Evolutionary conservation across 1,284 basidiomycete species (phyloP).

Genomic region (Phellopilus nigrolimitatus): DNA sequence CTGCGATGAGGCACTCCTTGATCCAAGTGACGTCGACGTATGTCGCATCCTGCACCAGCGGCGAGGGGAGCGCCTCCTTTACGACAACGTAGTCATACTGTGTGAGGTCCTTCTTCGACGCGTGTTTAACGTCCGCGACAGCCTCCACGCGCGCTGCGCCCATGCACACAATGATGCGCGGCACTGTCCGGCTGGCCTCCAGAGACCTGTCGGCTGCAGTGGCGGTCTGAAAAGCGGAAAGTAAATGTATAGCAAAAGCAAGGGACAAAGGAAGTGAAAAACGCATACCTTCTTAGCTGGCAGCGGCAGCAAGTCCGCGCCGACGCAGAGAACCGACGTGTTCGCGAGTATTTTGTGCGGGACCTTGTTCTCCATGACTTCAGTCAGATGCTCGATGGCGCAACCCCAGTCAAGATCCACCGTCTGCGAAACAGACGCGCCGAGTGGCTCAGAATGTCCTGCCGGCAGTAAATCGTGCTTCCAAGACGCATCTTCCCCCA

Average conservation of each 20-base stretch:
- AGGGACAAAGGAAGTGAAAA: neutral
- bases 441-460: constrained; percentile 52
- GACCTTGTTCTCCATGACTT: constrained; percentile 54
- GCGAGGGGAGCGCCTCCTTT: constrained; percentile 38
- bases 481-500: constrained; percentile 46
- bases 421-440: constrained; percentile 58
- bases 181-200: constrained; percentile 29
- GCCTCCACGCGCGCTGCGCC: constrained; percentile 67
- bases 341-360: constrained; percentile 50
- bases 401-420: constrained; percentile 71
- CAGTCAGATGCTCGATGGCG: constrained; percentile 43
- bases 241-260: neutral
- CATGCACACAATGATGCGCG: constrained; percentile 67
- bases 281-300: constrained; percentile 36
- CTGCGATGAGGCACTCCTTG: constrained; percentile 73
- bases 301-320: constrained; percentile 48
- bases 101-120: constrained; percentile 29
- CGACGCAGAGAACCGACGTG: constrained; percentile 52
- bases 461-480: constrained; percentile 59
- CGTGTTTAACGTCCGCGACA: constrained; percentile 35
- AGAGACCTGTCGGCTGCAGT: constrained; percentile 4
- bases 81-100: constrained; percentile 64
- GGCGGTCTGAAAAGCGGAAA: neutral
- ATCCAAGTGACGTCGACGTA: constrained; percentile 65
- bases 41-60: constrained; percentile 29